Percentiles rank a stretch among this genome's conserved stretches.
These are phyloP conservation scores for Vigna radiata DNA, from an alignment of 306 rosid species.

Conservation along the genomic window DNA sequence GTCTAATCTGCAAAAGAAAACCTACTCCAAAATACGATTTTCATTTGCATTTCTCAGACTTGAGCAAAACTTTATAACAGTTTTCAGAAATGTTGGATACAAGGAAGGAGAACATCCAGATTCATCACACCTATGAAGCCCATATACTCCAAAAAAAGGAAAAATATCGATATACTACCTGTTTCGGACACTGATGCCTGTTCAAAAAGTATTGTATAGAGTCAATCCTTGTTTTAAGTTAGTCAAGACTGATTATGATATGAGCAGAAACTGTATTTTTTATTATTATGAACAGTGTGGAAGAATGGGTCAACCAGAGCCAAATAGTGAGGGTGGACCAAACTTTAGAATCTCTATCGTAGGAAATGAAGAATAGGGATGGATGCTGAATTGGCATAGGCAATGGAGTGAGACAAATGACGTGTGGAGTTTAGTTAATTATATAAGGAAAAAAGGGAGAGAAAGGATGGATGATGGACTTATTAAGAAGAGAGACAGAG, in stretches of 20 bases:
- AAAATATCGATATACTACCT: no score
- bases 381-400: neutral
- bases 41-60: constrained; percentile 18
- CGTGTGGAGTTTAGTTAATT: neutral
- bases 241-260: no score
- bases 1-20: constrained; percentile 29
- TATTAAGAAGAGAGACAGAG: neutral
- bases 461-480: neutral
- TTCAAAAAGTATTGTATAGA: no score
- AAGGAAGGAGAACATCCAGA: neutral
- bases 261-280: no score
- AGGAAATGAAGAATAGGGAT: neutral
- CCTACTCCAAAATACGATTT: constrained; percentile 23
- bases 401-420: neutral
- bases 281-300: neutral
- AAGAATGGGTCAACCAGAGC: neutral
- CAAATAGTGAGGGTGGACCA: neutral
- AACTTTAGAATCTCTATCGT: neutral
- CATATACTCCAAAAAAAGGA: no score
- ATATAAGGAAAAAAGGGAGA: neutral
- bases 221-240: no score
- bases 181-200: no score
- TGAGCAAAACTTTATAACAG: neutral
- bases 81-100: neutral
- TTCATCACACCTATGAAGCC: neutral